Conservation (phyloP, 73 alveolate species). For the Blepharisma japonicum region DNA sequence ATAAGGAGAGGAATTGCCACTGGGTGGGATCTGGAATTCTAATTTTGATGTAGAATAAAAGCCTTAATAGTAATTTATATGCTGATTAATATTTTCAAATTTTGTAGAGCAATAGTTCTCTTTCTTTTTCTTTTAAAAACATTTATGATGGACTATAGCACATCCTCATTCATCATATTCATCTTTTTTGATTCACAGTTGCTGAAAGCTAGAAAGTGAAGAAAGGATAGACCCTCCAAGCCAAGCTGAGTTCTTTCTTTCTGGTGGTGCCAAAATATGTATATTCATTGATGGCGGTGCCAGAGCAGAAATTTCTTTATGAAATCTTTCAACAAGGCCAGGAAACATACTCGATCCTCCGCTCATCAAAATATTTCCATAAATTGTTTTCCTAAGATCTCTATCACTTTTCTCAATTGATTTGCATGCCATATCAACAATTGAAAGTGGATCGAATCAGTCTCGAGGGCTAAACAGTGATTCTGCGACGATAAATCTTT, state of each 20-base stretch:
- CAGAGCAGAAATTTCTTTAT: constrained; percentile 71
- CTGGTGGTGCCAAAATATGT: constrained; percentile 73
- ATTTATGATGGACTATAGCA: constrained; percentile 75
- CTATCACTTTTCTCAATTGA: constrained; percentile 68
- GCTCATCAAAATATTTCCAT: constrained; percentile 72
- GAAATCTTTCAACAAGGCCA: constrained; percentile 75
- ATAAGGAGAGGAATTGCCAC: too few relatives aligned
- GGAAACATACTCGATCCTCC: constrained; percentile 82
- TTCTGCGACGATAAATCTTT: constrained; percentile 59
- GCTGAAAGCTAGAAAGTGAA: constrained; percentile 47
- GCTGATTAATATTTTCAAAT: too few relatives aligned
- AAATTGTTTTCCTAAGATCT: constrained; percentile 67
- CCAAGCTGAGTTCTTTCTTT: constrained; percentile 81
- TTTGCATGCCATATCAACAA: constrained; percentile 64
- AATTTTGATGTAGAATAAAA: too few relatives aligned
- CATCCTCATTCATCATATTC: constrained; percentile 83
- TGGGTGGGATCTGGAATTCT: too few relatives aligned
- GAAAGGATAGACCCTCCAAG: constrained; percentile 74
- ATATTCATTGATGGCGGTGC: constrained; percentile 70
- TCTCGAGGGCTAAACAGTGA: constrained; percentile 52
- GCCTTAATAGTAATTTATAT: too few relatives aligned
- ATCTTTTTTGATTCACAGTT: constrained; percentile 63
- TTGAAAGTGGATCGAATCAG: constrained; percentile 35
- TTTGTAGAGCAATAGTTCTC: too few relatives aligned
- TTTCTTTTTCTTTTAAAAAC: constrained; percentile 50